A percentile compares a stretch with the other conserved stretches of the same genome.
These are phyloP conservation scores for Luffa acutangula DNA, from an alignment of 306 rosid genomes.

Conservation along the genomic window DNA sequence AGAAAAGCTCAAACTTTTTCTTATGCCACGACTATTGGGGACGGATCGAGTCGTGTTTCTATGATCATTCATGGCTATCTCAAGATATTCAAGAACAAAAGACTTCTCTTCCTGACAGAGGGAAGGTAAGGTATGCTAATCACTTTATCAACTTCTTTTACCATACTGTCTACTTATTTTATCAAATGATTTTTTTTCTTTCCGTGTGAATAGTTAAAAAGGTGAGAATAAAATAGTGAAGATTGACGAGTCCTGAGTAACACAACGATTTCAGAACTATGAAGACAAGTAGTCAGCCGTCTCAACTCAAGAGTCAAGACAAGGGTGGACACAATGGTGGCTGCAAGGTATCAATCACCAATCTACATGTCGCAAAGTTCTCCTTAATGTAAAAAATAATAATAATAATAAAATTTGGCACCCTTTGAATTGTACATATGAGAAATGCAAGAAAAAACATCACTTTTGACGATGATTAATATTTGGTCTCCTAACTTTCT, in stretches of 20 bases:
- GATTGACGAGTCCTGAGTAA: neutral
- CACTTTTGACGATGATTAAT: neutral
- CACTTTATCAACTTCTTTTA: neutral
- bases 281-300: neutral
- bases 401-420: neutral
- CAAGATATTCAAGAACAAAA: neutral
- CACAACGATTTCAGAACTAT: neutral
- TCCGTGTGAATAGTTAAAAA: neutral
- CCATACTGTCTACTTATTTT: neutral
- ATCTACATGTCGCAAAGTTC: neutral
- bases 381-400: neutral
- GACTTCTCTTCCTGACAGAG: neutral
- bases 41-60: neutral
- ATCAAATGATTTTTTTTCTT: neutral
- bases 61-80: neutral
- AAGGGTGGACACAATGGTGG: neutral
- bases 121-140: neutral
- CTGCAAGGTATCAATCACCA: neutral
- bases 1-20: neutral
- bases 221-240: neutral
- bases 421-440: neutral
- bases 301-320: neutral
- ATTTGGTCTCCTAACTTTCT: neutral
- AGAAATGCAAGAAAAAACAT: neutral
- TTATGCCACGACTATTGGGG: neutral